A percentile compares a stretch with the other conserved stretches of the same genome.
Evolutionary conservation across 2,329 filamentous ascomycete species (phyloP).

Genomic region (Pseudogymnoascus sp.): DNA sequence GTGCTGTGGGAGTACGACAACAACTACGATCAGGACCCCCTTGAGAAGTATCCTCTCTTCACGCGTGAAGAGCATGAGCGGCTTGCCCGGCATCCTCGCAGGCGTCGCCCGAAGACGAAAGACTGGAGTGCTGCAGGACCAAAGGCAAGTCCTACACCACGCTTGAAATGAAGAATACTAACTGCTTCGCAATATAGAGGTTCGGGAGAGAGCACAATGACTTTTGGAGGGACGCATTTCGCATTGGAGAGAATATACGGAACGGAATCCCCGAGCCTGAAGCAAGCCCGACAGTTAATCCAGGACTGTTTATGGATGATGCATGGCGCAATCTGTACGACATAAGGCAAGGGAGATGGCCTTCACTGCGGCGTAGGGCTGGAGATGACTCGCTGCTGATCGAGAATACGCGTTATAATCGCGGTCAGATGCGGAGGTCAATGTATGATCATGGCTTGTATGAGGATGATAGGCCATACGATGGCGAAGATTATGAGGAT

Average conservation of each 20-base stretch:
- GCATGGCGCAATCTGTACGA: not conserved
- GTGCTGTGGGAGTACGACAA: conserved; percentile 20
- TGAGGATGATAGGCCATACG: not conserved
- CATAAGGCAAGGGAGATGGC: not conserved
- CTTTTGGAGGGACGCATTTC: conserved; percentile 26
- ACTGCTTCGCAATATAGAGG: conserved; percentile 15
- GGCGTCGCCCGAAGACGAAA: conserved; percentile 13
- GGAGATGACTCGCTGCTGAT: not conserved
- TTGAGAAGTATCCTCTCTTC: conserved; percentile 20
- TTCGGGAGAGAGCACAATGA: conserved; percentile 21
- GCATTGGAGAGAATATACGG: conserved; percentile 13
- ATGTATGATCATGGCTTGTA: not conserved
- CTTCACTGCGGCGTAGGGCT: not conserved
- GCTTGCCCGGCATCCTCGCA: conserved; percentile 12
- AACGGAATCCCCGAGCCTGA: not conserved
- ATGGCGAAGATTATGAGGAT: not conserved
- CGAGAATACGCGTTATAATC: not conserved
- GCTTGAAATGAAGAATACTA: not conserved
- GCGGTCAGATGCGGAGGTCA: not conserved
- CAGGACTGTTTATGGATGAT: not conserved
- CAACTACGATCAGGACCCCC: not conserved
- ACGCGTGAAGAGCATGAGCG: conserved; percentile 17
- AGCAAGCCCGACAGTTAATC: not conserved
- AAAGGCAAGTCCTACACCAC: conserved; percentile 15
- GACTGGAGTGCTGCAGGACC: conserved; percentile 24